These are phyloP conservation scores for Brassica cretica DNA, from an alignment of 345 rosid species.

Conservation along the genomic window DNA sequence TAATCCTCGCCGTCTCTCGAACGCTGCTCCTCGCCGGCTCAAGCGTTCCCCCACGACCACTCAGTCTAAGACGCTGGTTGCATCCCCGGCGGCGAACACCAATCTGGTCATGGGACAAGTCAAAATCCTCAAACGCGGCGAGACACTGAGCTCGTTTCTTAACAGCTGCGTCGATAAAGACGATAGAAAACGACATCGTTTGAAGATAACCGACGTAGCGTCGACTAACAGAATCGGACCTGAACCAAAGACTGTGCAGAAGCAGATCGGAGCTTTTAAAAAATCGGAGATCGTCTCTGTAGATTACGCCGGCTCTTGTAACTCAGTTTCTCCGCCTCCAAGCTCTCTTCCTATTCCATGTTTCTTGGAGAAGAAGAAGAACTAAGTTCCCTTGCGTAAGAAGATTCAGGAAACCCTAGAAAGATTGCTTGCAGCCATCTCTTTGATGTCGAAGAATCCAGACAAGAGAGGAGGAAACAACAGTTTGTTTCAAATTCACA, in stretches of 20 bases:
- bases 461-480: neutral
- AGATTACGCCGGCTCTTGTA: constrained; percentile 41
- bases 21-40: constrained; percentile 38
- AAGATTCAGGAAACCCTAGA: neutral
- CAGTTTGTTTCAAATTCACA: neutral
- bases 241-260: constrained; percentile 47
- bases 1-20: constrained; percentile 21
- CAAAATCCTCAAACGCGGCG: constrained; percentile 70
- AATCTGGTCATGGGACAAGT: constrained; percentile 59
- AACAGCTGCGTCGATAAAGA: neutral
- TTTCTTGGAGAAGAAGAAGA: constrained; percentile 56
- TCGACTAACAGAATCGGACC: constrained; percentile 55
- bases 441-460: neutral
- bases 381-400: neutral
- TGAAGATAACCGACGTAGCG: constrained; percentile 30
- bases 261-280: constrained; percentile 38
- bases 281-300: constrained; percentile 18
- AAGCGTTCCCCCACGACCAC: constrained; percentile 32
- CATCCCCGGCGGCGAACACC: constrained; percentile 35
- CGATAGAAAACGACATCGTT: constrained; percentile 7
- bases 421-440: neutral
- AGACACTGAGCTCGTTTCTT: constrained; percentile 27
- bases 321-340: constrained; percentile 57
- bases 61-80: constrained; percentile 29
- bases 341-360: constrained; percentile 62